These are phyloP conservation scores for Pseudomonodictys pantanalensis DNA, from an alignment of 495 filamentous ascomycete species.

Conservation along the genomic window DNA sequence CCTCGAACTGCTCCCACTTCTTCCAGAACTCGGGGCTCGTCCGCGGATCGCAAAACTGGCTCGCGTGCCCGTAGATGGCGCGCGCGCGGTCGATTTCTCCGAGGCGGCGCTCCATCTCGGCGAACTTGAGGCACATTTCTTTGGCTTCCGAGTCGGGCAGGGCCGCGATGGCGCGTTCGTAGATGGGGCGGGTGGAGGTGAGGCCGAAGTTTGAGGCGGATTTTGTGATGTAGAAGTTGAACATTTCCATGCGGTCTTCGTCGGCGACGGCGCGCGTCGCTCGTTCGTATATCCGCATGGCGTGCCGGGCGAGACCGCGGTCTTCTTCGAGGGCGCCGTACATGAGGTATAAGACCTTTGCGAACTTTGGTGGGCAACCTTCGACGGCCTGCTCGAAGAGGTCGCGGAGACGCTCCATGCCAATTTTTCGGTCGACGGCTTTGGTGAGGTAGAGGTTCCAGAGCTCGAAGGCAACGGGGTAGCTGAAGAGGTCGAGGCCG, in stretches of 20 bases:
- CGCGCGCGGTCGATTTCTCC: constrained; percentile 95
- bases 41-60: constrained; percentile 94
- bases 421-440: constrained; percentile 90
- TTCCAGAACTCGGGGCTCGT: constrained; percentile 88
- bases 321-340: constrained; percentile 98
- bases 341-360: constrained; percentile 94
- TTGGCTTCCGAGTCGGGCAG: constrained; percentile 91
- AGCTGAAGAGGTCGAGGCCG: constrained; percentile 93
- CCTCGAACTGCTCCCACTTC: constrained; percentile 97
- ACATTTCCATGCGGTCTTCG: constrained; percentile 95
- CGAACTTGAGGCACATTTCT: constrained; percentile 98
- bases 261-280: constrained; percentile 94
- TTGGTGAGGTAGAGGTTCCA: constrained; percentile 99
- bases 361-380: constrained; percentile 91
- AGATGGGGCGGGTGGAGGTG: constrained; percentile 92
- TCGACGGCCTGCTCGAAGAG: constrained; percentile 97
- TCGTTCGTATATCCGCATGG: constrained; percentile 98
- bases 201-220: constrained; percentile 97
- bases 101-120: constrained; percentile 94
- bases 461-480: constrained; percentile 95
- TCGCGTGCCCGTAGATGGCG: constrained; percentile 93
- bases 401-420: constrained; percentile 90
- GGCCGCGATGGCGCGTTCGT: constrained; percentile 89
- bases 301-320: constrained; percentile 89
- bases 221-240: constrained; percentile 99